Evolutionary conservation across 768 basidiomycete genomes (phyloP).

Genomic region (Termitomyces sp.): DNA sequence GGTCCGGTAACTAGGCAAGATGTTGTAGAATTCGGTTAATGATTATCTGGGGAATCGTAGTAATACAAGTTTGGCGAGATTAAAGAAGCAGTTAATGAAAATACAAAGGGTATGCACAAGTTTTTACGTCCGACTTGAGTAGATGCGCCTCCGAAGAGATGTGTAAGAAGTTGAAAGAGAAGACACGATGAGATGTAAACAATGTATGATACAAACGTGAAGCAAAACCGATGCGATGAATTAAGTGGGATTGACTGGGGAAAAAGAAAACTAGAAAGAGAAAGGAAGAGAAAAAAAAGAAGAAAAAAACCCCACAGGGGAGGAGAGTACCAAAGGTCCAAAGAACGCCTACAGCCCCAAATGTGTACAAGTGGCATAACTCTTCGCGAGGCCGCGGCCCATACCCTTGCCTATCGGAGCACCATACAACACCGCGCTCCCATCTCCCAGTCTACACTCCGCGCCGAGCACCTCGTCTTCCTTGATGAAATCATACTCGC

Average conservation of each 20-base stretch:
- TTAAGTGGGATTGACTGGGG: neutral
- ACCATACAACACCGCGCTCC: neutral
- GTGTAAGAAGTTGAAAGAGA: neutral
- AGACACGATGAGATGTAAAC: neutral
- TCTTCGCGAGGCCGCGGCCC: conserved; percentile 5
- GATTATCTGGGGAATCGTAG: no score
- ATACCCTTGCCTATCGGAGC: conserved; percentile 1
- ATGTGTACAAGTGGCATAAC: neutral
- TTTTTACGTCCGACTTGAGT: no score
- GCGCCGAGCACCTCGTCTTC: conserved; percentile 6
- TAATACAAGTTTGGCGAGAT: no score
- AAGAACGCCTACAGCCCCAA: neutral
- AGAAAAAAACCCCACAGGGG: neutral
- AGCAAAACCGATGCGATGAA: neutral
- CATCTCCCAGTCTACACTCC: neutral
- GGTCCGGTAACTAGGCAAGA: no score
- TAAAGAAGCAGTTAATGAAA: no score
- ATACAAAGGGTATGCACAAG: no score
- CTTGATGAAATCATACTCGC: neutral
- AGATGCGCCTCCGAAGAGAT: no score
- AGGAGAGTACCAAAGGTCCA: neutral
- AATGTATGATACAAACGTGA: neutral
- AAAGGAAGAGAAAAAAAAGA: neutral
- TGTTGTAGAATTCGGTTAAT: no score
- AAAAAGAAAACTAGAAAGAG: neutral